Base-by-base conservation (phyloP, 352 stramenopile species). In the Phytophthora syringae region DNA sequence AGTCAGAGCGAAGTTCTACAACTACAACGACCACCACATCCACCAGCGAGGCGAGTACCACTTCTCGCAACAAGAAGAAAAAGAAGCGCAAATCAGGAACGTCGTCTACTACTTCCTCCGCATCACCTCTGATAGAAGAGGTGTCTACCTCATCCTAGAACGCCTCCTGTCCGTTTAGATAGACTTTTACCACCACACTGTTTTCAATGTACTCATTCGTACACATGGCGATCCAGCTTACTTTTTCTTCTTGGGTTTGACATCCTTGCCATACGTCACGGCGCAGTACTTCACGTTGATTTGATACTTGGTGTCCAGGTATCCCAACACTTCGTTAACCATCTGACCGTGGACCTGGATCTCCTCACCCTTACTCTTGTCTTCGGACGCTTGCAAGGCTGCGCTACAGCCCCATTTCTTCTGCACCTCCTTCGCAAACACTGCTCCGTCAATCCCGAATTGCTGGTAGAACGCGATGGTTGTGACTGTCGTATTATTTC, bases 351-450 rank as follows among this genome's bases (percentile, higher is more conserved):
- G 85, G 16, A 96, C 66, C 40, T 86, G 78, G 58, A 96, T 86
- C 64, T 96, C 84, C 24, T 93, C 77, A 1, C 73, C 73, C 22
- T 81, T 84, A 37, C 72, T 76, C 66, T 93, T 93, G 50, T 92
- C 83, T 18, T 82, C 66, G 0, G 74, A 81, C 13, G 65, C 3
- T 40, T 86, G 78, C 34, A 80, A 58, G 21, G 81, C 67, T 21
- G 85, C 87, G 50, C 81, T 90, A 58, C 81, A 94, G 15, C 86
- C 88, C 86, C 86, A 96, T 43, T 89, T 93, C 60, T 93, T 93
- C 48, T 93, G 84, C 3, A 65, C 83, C 13, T 96, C 88, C 54
- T 90, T 92, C n/a, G 74, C 80, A 63, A 94, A 93, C 7, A 67
- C 56, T 5, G 70, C 58, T 16, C 79, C 80, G 52, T 93, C 83